Base-by-base conservation (phyloP, 2,329 filamentous ascomycete genomes). In the Parastagonospora avenae region DNA sequence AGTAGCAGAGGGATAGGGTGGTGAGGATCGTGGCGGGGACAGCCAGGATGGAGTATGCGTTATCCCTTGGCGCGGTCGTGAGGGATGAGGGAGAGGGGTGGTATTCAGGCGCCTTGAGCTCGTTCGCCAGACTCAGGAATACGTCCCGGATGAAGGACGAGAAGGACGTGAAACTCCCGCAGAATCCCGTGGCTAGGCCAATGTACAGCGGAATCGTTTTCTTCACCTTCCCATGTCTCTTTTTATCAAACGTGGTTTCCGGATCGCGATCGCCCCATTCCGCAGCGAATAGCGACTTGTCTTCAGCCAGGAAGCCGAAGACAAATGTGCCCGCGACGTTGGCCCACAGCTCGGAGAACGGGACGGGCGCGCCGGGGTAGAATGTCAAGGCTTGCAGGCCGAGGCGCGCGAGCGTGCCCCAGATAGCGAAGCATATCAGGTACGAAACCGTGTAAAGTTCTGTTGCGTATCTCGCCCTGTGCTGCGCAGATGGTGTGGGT, bases 171-270 rank as follows among this genome's bases (percentile, higher is more conserved):
- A 94, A 90, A 59, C 89, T 92, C 55, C 93, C 91, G 65, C 91
- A 96, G 72, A 94, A 94, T 9, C 89, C 93, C 0, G 89, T 96
- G 0, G 90, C 85, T 5, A 97, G 83, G 43, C 90, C 92, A 51
- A 96, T 88, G 68, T 95, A 96, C 0, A 96, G 79, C 0, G 93
- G 92, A 27, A 96, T 89, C 0, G 89, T 90, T 77, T 95, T 96
- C 70, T 96, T 96, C 24, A 71, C 80, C 66, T 87, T 77, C 6
- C 53, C 57, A 39, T 77, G 71, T 6, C 68, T 62, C 66, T 49
- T 67, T 71, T 7, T 83, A 61, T n/a, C 80, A 82, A 4, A 39
- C 30, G 4, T 35, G 41, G 8, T 45, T 44, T 16, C 47, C 47
- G 53, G 11, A 37, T 30, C 11, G 48, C 30, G 49, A 43, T 64